Conservation (phyloP, 2,329 filamentous ascomycete genomes). For the Atkinsonella hypoxylon region DNA sequence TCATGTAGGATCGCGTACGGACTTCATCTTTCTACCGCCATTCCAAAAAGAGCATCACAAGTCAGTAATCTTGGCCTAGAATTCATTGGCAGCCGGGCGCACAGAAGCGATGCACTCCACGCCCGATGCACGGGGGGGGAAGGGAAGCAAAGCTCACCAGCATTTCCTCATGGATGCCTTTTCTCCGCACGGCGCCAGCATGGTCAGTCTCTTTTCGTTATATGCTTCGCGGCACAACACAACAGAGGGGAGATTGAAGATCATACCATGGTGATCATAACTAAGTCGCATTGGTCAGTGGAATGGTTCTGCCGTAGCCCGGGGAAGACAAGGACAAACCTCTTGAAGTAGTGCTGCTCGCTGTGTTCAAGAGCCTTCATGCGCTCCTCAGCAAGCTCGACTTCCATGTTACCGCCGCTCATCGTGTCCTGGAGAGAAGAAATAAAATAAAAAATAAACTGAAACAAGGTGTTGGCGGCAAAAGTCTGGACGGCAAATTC, state of each 20-base stretch:
- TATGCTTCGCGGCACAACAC: no score
- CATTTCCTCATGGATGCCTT: slow-evolving; percentile 97
- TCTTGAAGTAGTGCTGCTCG: slow-evolving; percentile 99
- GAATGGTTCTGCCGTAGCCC: neutral
- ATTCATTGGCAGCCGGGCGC: neutral
- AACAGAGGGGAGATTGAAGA: slow-evolving; percentile 15
- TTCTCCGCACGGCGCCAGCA: slow-evolving; percentile 6
- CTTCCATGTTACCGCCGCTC: slow-evolving; percentile 43
- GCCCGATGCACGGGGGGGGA: slow-evolving; percentile 4
- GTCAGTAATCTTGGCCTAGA: neutral
- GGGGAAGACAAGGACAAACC: slow-evolving; percentile 36
- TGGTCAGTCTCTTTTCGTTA: slow-evolving; percentile 1
- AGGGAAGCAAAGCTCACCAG: slow-evolving; percentile 51
- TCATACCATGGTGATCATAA: slow-evolving; percentile 91
- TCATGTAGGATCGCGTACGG: slow-evolving; percentile 90
- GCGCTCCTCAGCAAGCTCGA: slow-evolving; percentile 47
- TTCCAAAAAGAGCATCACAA: neutral
- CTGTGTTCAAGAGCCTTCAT: slow-evolving; percentile 75
- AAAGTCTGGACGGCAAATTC: neutral
- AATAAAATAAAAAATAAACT: neutral
- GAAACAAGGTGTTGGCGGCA: neutral
- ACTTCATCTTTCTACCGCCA: slow-evolving; percentile 83
- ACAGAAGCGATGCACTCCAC: neutral
- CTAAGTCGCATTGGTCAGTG: slow-evolving; percentile 31
- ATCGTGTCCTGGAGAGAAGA: slow-evolving; percentile 21